Evolutionary conservation across 176 grass and related monocot genomes (phyloP), one percentile per base, ranked within the genome.

Genomic region (Cenchrus fungigraminus): DNA sequence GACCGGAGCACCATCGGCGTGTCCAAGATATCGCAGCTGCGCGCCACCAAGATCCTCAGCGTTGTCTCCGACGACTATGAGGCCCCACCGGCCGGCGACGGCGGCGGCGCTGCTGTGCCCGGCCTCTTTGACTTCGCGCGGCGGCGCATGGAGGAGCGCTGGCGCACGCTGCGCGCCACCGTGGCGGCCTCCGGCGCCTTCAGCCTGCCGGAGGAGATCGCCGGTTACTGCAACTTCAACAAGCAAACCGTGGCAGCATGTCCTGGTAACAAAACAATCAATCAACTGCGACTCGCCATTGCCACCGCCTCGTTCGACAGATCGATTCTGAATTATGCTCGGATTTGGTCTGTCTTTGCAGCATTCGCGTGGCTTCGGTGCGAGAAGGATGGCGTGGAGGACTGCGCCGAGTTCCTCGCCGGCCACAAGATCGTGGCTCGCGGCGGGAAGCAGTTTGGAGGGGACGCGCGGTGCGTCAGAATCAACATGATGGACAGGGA

Each of bases 1-100:
- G 93, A 95, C 88, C 77, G 93, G 31, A 94, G 90, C 86, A 89
- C 91, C 15, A 95, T 95, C 4, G 96, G 96, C 7, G 91, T 95
- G 13, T 95, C 93, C 13, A 98, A 90, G 82, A 93, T 94, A 44
- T 94, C 93, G 2, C 93, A 95, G 68, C 64, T 95, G 32, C 93
- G 96, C 12, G 96, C 96, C 2, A 79, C 91, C 31, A 94, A 85
- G 86, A 83, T 98, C 46, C 93, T 98, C 58, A 64, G 77, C 20
- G 86, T 89, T 6, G 79, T 98, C 42, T 94, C 93, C 0, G 91
- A 95, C 44, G 91, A 81, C 8, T 95, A 98, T 25, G 91, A 92
- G 87, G 46, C 52, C 37, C 9, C 64, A 5, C 37, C 16, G 8
- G 58, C 12, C 20, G 6, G 7, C 4, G 29, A 2, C 2, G 5